Evolutionary conservation across 768 basidiomycete genomes (phyloP).

Genomic region (Phylloporus scabripes): DNA sequence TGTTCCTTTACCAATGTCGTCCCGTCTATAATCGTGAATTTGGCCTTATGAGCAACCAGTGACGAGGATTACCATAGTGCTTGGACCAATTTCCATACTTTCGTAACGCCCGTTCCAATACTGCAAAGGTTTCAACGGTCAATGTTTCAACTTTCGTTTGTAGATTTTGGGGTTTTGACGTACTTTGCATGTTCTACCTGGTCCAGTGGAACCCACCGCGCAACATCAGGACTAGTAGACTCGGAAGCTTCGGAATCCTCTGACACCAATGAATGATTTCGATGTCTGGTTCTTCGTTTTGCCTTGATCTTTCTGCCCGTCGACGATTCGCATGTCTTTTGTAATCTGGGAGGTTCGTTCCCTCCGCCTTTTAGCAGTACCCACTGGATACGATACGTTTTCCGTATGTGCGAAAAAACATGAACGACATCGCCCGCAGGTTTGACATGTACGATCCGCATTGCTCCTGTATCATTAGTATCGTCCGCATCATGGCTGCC

Average conservation of each 20-base stretch:
- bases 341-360: constrained; percentile 37
- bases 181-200: constrained; percentile 61
- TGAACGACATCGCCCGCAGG: constrained; percentile 66
- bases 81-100: constrained; percentile 62
- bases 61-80: constrained; percentile 17
- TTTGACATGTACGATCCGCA: constrained; percentile 41
- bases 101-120: constrained; percentile 68
- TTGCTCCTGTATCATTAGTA: not conserved
- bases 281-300: constrained; percentile 8
- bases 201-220: constrained; percentile 49
- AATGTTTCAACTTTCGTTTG: constrained; percentile 3
- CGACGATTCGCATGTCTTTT: not conserved
- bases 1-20: not conserved
- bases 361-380: constrained; percentile 56
- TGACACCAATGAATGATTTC: constrained; percentile 5
- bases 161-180: constrained; percentile 23
- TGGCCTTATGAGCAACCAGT: not conserved
- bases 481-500: not conserved
- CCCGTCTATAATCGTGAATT: not conserved
- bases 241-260: constrained; percentile 12
- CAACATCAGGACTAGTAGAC: constrained; percentile 10
- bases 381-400: constrained; percentile 78
- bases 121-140: constrained; percentile 31
- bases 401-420: constrained; percentile 85
- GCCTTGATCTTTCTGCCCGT: constrained; percentile 8